Base-by-base conservation (phyloP, 2,329 filamentous ascomycete genomes). In the Fusarium compactum region DNA sequence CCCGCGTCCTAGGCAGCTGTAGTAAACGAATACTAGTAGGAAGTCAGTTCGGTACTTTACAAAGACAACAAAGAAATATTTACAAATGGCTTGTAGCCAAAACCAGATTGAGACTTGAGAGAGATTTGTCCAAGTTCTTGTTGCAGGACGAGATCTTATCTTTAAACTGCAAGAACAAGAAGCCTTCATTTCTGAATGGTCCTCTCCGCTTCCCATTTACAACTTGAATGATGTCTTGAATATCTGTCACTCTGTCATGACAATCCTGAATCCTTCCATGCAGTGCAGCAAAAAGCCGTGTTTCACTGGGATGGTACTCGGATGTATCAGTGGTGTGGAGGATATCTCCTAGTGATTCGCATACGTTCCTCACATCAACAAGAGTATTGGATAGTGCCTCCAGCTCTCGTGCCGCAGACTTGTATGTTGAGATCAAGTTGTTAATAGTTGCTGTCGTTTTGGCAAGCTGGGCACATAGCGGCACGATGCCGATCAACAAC, bases 381-480 rank as follows among this genome's bases (percentile, higher is more conserved):
- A 71, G 54, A 14, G 50, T 62, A 7, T 30, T 10, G 0, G 38
- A 50, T 5, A 69, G 54, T 5, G 2, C 12, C 1, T 48, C 6
- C 1, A 71, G 30, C 14, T 66, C 60, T 3, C 38, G 57, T 4
- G 61, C 25, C 1, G 69, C 68, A 16, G 58, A 69, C 8, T 47
- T 69, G 34, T 67, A 71, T 10, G 47, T 20, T 0, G 30, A 11
- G 6, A 69, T 70, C 40, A 65, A 9, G 4, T 46, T 25, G 4
- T 59, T 59, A 20, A 71, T 63, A 0, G 65, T 29, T 0, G 11
- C 46, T 0, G 46, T 51, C 0, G 47, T 47, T 5, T 48, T 30
- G 8, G 51, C 27, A 1, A 71, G 32, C n/a, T 71, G 65, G 20
- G 62, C 30, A 16, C 53, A 59, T 4, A 69, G 11, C 0, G 68